phyloP scores from a whole-genome alignment of 495 filamentous ascomycete genomes.

The Monascus purpureus region DNA sequence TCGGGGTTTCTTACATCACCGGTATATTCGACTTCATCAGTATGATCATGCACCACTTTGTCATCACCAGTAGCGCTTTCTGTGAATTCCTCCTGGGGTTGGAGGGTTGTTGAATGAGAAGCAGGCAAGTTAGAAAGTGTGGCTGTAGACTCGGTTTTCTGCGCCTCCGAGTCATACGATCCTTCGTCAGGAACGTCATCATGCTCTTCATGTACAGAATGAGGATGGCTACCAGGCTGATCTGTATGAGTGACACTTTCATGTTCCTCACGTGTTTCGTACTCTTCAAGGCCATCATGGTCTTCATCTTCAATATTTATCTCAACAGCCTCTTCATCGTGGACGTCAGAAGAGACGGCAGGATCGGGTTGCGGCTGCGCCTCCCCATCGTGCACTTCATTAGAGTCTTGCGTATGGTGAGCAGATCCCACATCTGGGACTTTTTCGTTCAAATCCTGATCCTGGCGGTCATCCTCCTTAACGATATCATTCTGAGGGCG shows the following conservation, averaged over 20 bases:
- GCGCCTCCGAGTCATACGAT: slow-evolving; percentile 8
- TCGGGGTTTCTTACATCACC: slow-evolving; percentile 8
- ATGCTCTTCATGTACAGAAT: no score
- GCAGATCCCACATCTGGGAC: no score
- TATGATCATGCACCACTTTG: slow-evolving; percentile 3
- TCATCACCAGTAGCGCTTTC: slow-evolving; percentile 1
- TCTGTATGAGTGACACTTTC: no score
- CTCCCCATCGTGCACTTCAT: slow-evolving; percentile 2
- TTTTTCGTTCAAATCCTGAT: neutral
- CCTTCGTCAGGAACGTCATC: neutral
- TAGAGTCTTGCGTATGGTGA: slow-evolving; percentile 2
- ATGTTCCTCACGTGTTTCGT: no score
- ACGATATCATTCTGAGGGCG: neutral
- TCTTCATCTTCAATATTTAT: slow-evolving; percentile 10
- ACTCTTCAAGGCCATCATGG: slow-evolving; percentile 12
- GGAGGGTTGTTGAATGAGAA: slow-evolving; percentile 1
- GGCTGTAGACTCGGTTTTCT: slow-evolving; percentile 18
- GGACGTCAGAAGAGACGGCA: no score
- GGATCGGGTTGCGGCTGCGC: no score
- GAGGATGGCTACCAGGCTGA: no score
- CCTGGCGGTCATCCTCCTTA: slow-evolving; percentile 1
- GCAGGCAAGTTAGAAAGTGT: slow-evolving; percentile 12
- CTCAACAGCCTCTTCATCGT: neutral
- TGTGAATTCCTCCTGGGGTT: slow-evolving; percentile 5
- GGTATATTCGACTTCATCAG: slow-evolving; percentile 4